A percentile compares a stretch with the other conserved stretches of the same genome.
phyloP scores from a whole-genome alignment of 2,329 filamentous ascomycete species.

The Colletotrichum theobromicola region DNA sequence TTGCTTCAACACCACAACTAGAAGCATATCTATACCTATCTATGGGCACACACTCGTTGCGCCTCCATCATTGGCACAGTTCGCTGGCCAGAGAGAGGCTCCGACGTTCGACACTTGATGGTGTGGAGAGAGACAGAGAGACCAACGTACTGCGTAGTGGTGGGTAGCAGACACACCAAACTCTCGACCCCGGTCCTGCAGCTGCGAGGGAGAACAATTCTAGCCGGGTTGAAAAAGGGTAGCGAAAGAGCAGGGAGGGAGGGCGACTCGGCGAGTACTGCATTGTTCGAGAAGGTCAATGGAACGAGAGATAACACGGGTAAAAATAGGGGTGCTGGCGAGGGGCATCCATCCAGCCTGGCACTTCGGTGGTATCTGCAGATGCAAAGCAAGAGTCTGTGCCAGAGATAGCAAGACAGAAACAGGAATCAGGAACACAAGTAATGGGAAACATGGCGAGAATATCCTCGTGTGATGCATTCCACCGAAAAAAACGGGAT shows the following conservation, averaged over 20 bases:
- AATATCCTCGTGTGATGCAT: not conserved
- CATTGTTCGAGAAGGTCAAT: conserved; percentile 20
- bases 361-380: not conserved
- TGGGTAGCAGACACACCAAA: not conserved
- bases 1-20: not conserved
- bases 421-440: not conserved
- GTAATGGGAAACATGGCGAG: not conserved
- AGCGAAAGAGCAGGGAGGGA: not conserved
- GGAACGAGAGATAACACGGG: not conserved
- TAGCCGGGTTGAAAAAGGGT: not conserved
- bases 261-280: not conserved
- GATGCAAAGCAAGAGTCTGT: not conserved
- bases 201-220: not conserved
- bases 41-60: not conserved
- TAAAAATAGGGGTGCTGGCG: not conserved
- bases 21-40: not conserved
- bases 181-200: not conserved
- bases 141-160: not conserved
- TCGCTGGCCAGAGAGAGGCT: not conserved
- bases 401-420: not conserved
- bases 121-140: not conserved
- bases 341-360: not conserved
- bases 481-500: not conserved
- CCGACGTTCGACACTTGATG: not conserved
- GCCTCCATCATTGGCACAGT: not conserved